phyloP scores from a whole-genome alignment of 1,284 basidiomycete species.

The Exobasidium cylindrosporum region DNA sequence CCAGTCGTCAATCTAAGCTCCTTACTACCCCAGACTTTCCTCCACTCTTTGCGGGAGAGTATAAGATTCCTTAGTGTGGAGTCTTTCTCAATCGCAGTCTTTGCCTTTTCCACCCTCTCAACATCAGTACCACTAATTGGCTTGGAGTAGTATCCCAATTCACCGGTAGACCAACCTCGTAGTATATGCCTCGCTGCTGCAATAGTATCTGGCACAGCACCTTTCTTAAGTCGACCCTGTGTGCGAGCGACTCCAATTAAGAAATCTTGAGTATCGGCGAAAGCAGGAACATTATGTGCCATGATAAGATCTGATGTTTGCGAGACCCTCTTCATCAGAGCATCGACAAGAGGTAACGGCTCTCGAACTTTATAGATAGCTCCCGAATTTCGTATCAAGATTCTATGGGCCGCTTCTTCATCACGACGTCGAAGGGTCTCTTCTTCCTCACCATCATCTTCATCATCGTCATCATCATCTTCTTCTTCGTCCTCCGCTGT shows the following conservation, averaged over 20 bases:
- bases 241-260: constrained; percentile 44
- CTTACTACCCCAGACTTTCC: constrained; percentile 13
- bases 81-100: constrained; percentile 18
- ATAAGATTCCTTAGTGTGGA: constrained; percentile 5
- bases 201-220: constrained; percentile 39
- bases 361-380: constrained; percentile 48
- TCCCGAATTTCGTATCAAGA: constrained; percentile 48
- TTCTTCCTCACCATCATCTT: constrained; percentile 10
- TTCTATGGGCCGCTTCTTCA: constrained; percentile 16
- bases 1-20: constrained; percentile 6
- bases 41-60: constrained; percentile 16
- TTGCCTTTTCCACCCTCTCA: constrained; percentile 9
- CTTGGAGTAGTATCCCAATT: constrained; percentile 45
- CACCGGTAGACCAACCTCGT: constrained; percentile 48
- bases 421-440: constrained; percentile 9
- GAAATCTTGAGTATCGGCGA: constrained; percentile 51
- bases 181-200: constrained; percentile 45
- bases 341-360: constrained; percentile 38
- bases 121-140: constrained; percentile 19
- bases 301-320: constrained; percentile 51
- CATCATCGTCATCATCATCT: constrained; percentile 18
- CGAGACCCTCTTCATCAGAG: constrained; percentile 37
- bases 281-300: constrained; percentile 46
- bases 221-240: constrained; percentile 41
- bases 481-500: constrained; percentile 14